These are phyloP conservation scores for Phytophthora podocarpi DNA, from an alignment of 352 stramenopile species.

Conservation along the genomic window DNA sequence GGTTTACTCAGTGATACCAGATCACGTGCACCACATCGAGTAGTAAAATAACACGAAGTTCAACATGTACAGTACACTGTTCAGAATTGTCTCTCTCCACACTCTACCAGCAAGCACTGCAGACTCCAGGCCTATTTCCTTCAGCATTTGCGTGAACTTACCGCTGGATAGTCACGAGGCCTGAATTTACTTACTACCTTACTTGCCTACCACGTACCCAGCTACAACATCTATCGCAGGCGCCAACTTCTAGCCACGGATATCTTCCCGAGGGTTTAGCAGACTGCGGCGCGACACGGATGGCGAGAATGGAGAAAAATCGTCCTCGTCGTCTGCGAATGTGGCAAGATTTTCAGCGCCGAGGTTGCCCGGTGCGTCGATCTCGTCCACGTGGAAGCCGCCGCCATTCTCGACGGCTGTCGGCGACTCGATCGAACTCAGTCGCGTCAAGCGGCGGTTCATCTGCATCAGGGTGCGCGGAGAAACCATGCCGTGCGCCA, in stretches of 20 bases:
- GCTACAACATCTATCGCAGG: constrained; percentile 9
- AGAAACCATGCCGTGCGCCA: constrained; percentile 80
- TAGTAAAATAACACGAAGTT: no score
- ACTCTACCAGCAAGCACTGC: constrained; percentile 2
- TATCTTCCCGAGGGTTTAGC: constrained; percentile 49
- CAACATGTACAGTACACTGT: constrained; percentile 21
- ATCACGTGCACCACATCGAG: neutral
- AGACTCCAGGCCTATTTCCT: constrained; percentile 22
- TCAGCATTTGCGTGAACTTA: constrained; percentile 9
- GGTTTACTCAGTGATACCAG: no score
- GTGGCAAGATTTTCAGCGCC: constrained; percentile 32
- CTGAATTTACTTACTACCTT: constrained; percentile 10
- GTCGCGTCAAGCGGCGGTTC: constrained; percentile 60
- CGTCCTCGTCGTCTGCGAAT: constrained; percentile 43
- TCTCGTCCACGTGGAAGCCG: constrained; percentile 53
- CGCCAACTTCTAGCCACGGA: constrained; percentile 36
- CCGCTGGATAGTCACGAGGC: constrained; percentile 4
- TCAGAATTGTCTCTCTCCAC: constrained; percentile 16
- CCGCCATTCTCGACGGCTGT: constrained; percentile 37
- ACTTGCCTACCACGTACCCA: neutral
- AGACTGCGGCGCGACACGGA: constrained; percentile 41
- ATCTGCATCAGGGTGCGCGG: constrained; percentile 70
- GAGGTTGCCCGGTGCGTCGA: constrained; percentile 40
- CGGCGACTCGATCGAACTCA: constrained; percentile 82
- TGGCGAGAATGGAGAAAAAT: constrained; percentile 37